A percentile compares a stretch with the other conserved stretches of the same genome.
These are phyloP conservation scores for Boletus tylopilopsis DNA, from an alignment of 768 basidiomycete genomes.

Conservation along the genomic window DNA sequence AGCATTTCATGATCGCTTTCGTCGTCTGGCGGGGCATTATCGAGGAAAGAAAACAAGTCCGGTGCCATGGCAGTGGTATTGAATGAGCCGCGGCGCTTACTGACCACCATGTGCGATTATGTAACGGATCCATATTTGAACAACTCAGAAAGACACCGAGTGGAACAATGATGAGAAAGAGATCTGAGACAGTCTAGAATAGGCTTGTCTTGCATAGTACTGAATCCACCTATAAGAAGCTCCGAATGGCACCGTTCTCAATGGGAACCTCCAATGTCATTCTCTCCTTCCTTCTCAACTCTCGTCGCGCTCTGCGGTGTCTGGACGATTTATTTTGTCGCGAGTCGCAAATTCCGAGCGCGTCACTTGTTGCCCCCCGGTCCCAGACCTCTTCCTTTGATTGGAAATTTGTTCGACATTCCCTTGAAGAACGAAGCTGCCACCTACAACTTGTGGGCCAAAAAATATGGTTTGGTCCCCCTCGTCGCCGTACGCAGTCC, in stretches of 20 bases:
- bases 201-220: conserved; percentile 10
- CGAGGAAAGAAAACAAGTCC: conserved; percentile 32
- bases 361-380: conserved; percentile 49
- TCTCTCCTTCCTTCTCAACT: conserved; percentile 10
- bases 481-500: neutral
- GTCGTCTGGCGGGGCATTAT: conserved; percentile 17
- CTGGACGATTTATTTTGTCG: conserved; percentile 16
- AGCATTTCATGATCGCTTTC: conserved; percentile 26
- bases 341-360: conserved; percentile 9
- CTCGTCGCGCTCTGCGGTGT: conserved; percentile 23
- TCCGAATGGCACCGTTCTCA: neutral
- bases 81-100: neutral
- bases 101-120: neutral
- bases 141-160: conserved; percentile 6
- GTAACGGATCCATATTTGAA: neutral
- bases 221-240: conserved; percentile 15
- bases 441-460: conserved; percentile 42
- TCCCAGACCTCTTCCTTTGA: conserved; percentile 46
- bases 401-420: conserved; percentile 52
- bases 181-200: conserved; percentile 13
- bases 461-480: conserved; percentile 31
- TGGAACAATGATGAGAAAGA: conserved; percentile 6
- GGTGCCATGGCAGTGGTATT: conserved; percentile 17
- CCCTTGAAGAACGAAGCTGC: conserved; percentile 36
- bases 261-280: conserved; percentile 15